A percentile compares a stretch with the other conserved stretches of the same genome.
phyloP scores from a whole-genome alignment of 2,329 filamentous ascomycete species.

The Aschersonia sp. region DNA sequence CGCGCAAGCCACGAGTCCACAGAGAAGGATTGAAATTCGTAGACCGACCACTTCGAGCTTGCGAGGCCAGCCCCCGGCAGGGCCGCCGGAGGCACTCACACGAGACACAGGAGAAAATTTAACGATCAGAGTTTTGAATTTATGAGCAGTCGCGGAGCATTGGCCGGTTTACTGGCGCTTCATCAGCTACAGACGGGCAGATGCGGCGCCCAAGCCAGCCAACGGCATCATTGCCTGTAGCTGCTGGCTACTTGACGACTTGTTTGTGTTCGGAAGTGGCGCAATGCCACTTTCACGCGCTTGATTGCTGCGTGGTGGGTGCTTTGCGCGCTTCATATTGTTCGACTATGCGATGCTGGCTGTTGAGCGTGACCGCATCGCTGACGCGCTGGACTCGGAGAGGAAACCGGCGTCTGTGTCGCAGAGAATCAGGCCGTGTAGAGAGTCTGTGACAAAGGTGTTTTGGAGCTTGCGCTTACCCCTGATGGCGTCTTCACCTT shows the following conservation, averaged over 20 bases:
- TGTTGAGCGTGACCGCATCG: constrained; percentile 39
- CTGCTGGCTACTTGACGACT: constrained; percentile 73
- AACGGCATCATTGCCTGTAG: constrained; percentile 68
- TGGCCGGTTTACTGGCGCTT: constrained; percentile 12
- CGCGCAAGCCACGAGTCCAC: too few species aligned
- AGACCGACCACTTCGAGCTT: too few species aligned
- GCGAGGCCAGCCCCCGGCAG: too few species aligned
- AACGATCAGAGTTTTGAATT: constrained; percentile 13
- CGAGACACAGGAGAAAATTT: constrained; percentile 50
- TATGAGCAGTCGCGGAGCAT: constrained; percentile 11
- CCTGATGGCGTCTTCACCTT: constrained; percentile 56
- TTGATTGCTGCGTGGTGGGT: background rate
- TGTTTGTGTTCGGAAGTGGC: constrained; percentile 45
- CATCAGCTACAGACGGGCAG: constrained; percentile 14
- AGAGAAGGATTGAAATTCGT: too few species aligned
- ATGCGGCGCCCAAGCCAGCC: constrained; percentile 42
- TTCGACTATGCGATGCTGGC: constrained; percentile 23
- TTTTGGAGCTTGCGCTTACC: constrained; percentile 30
- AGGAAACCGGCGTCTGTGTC: constrained; percentile 53
- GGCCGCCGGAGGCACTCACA: too few species aligned
- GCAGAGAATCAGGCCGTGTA: constrained; percentile 20
- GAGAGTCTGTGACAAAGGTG: constrained; percentile 56
- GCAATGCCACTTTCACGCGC: background rate
- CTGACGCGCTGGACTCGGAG: constrained; percentile 48
- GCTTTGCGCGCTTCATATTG: constrained; percentile 28